Conservation (phyloP, 2,329 filamentous ascomycete species). For the Epichloe amarillans region DNA sequence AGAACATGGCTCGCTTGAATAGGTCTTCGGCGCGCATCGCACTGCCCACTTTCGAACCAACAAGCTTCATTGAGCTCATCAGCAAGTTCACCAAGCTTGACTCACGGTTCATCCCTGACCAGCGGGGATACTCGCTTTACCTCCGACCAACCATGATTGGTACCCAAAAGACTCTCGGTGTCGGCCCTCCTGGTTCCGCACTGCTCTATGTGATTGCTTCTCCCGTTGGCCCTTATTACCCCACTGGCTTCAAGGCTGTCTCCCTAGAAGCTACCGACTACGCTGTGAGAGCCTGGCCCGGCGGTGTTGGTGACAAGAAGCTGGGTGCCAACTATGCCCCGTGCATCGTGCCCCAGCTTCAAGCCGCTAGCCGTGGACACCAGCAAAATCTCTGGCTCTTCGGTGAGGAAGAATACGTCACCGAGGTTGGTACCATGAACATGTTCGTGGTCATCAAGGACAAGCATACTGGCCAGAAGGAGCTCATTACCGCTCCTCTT, state of each 20-base stretch:
- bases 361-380: conserved; percentile 82
- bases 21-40: conserved; percentile 85
- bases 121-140: conserved; percentile 86
- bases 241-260: conserved; percentile 94
- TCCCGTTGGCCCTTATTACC: conserved; percentile 95
- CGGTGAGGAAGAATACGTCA: conserved; percentile 87
- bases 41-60: conserved; percentile 68
- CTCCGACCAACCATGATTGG: conserved; percentile 94
- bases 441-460: conserved; percentile 80
- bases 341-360: conserved; percentile 89
- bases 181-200: conserved; percentile 82
- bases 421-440: conserved; percentile 98
- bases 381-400: conserved; percentile 99
- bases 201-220: conserved; percentile 91
- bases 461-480: conserved; percentile 78
- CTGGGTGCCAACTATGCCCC: conserved; percentile 98
- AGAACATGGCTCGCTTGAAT: conserved; percentile 93
- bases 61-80: conserved; percentile 69
- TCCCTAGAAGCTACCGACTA: conserved; percentile 93
- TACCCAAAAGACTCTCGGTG: conserved; percentile 85
- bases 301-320: conserved; percentile 96
- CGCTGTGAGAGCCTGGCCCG: conserved; percentile 93
- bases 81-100: conserved; percentile 68
- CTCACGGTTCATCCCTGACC: conserved; percentile 75
- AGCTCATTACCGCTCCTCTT: conserved; percentile 86